Evolutionary conservation across 495 filamentous ascomycete genomes (phyloP).

Genomic region (Talaromyces thailandensis): DNA sequence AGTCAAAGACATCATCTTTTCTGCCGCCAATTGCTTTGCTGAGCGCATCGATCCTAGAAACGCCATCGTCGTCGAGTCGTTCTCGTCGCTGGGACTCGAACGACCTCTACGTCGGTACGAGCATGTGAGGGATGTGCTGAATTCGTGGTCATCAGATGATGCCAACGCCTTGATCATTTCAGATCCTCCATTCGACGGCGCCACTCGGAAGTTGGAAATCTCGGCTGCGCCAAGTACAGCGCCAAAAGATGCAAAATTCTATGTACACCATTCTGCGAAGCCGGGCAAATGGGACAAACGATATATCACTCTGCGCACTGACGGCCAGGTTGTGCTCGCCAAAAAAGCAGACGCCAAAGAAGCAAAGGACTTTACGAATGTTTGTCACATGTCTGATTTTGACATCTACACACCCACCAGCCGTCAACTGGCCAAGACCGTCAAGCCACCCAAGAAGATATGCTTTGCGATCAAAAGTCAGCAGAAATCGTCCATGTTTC

Average conservation of each 20-base stretch:
- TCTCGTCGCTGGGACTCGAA: slow-evolving; percentile 66
- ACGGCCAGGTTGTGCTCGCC: slow-evolving; percentile 66
- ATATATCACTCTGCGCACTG: slow-evolving; percentile 60
- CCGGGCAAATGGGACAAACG: slow-evolving; percentile 83
- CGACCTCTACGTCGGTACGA: slow-evolving; percentile 82
- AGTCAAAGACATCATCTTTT: slow-evolving; percentile 57
- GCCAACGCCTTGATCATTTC: slow-evolving; percentile 61
- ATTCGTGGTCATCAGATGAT: slow-evolving; percentile 77
- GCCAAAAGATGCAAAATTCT: slow-evolving; percentile 53
- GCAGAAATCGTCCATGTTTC: slow-evolving; percentile 79
- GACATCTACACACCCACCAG: slow-evolving; percentile 76
- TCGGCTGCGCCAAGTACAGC: slow-evolving; percentile 45
- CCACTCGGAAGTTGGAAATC: slow-evolving; percentile 39
- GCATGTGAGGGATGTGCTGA: slow-evolving; percentile 77
- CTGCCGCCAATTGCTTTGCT: slow-evolving; percentile 44
- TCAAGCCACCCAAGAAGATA: slow-evolving; percentile 68
- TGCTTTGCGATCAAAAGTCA: slow-evolving; percentile 92
- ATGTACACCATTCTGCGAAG: slow-evolving; percentile 72
- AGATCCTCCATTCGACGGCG: slow-evolving; percentile 34
- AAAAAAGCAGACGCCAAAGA: slow-evolving; percentile 49
- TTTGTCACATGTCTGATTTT: slow-evolving; percentile 89
- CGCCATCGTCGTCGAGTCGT: slow-evolving; percentile 68
- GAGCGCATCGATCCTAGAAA: slow-evolving; percentile 49
- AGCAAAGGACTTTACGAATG: slow-evolving; percentile 47
- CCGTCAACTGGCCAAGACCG: slow-evolving; percentile 48